Base-by-base conservation (phyloP, 2,329 filamentous ascomycete genomes). In the Paraconiothyrium sp. region DNA sequence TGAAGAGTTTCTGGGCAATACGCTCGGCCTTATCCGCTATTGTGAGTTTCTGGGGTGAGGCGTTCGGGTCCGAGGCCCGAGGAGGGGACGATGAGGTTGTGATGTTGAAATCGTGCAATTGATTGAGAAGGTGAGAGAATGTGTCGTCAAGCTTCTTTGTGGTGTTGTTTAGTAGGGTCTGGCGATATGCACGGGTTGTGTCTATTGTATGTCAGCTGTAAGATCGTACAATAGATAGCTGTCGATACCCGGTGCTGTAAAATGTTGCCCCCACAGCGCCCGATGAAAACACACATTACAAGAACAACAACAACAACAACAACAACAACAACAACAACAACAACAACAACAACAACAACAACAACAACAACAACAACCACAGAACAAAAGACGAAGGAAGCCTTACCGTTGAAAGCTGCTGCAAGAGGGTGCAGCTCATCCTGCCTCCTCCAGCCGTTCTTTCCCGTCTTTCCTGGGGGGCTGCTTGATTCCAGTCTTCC, bases 361-460 rank as follows among this genome's bases (percentile, higher is more conserved):
- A n/a, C n/a, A n/a, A n/a, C n/a, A n/a, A n/a, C 6, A 16, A 4
- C n/a, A 50, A 20, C 4, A 35, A n/a, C 7, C 3, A 14, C 4
- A 5, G 30, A 7, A 30, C 30, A n/a, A 27, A 20, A 52, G n/a
- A 22, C 32, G 9, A 8, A 34, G 20, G 22, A 3, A 44, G 20
- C 34, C 49, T 6, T 61, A 74, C 77, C 70, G 60, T 70, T 72
- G 65, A 77, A 78, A 1, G 58, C 63, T 10, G 67, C 37, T 34
- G 66, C 70, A 8, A 78, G 64, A 2, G 73, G 68, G 56, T 77
- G 73, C 44, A 60, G 50, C 7, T 61, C 59, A 8, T 54, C 44
- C 9, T 51, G 65, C 55, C 57, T 65, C 22, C 35, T 58, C 1
- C 39, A 49, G 16, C 11, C 54, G 6, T 50, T 62, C 39, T n/a